phyloP scores from a whole-genome alignment of 1,139 yeast genomes.

The Diutina rugosa region DNA sequence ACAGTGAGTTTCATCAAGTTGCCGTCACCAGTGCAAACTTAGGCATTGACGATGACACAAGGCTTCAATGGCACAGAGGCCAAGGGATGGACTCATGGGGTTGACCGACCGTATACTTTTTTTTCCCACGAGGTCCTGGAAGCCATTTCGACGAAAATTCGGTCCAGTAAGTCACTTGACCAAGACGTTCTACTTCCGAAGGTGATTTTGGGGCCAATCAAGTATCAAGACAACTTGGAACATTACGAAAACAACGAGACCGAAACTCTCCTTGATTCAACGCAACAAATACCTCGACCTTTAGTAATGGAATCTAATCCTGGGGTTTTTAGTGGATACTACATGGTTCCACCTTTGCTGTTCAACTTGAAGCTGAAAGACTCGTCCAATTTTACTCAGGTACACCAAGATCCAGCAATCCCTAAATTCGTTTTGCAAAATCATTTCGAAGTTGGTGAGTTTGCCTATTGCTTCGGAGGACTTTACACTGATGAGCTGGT shows the following conservation, averaged over 20 bases:
- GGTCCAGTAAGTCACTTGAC: neutral
- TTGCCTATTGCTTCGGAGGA: conserved; percentile 28
- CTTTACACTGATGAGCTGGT: conserved; percentile 11
- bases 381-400: conserved; percentile 4
- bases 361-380: conserved; percentile 1
- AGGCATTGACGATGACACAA: neutral
- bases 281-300: neutral
- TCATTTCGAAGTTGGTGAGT: conserved; percentile 19
- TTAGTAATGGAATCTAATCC: neutral
- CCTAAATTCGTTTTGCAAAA: conserved; percentile 19
- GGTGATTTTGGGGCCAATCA: neutral
- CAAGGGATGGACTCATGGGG: conserved; percentile 1
- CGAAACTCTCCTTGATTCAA: neutral
- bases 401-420: conserved; percentile 1
- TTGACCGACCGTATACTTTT: neutral
- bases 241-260: neutral
- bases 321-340: conserved; percentile 2
- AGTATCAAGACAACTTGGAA: neutral
- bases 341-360: conserved; percentile 1
- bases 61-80: neutral
- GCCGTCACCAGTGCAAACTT: neutral
- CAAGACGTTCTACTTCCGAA: neutral
- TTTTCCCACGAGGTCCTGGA: neutral
- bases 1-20: neutral
- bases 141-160: neutral